Percentiles rank a stretch among this genome's conserved stretches.
phyloP scores from a whole-genome alignment of 352 stramenopile species.

The Globisporangium viniferum region DNA sequence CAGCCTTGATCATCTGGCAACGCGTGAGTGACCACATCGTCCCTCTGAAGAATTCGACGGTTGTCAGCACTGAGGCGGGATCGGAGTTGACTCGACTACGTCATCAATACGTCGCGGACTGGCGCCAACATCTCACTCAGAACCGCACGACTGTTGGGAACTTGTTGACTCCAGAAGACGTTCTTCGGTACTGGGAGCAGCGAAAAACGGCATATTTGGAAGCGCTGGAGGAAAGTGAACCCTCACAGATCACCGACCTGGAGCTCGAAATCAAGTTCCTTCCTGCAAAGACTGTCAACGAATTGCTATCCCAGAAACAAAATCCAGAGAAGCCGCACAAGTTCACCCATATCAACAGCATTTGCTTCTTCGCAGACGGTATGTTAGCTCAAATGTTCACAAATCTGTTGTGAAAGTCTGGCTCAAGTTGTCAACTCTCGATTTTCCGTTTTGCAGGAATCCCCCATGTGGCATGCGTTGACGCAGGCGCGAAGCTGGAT shows the following conservation, averaged over 20 bases:
- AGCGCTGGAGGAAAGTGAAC: not conserved
- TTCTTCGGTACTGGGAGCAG: conserved; percentile 34
- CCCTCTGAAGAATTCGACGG: conserved; percentile 22
- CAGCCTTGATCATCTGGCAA: conserved; percentile 25
- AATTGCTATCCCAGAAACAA: conserved; percentile 27
- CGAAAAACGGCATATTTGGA: conserved; percentile 20
- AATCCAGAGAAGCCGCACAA: conserved; percentile 13
- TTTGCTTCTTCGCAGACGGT: conserved; percentile 77
- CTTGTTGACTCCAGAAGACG: conserved; percentile 27
- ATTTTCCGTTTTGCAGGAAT: conserved; percentile 27
- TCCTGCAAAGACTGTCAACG: conserved; percentile 27
- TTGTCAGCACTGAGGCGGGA: conserved; percentile 21
- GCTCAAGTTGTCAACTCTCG: not conserved
- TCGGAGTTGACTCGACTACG: conserved; percentile 24
- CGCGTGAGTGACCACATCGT: conserved; percentile 22
- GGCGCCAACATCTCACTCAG: conserved; percentile 15
- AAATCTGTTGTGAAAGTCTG: not conserved
- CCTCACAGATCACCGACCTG: not conserved
- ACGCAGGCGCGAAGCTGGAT: conserved; percentile 57
- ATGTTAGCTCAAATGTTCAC: not conserved
- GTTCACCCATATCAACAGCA: conserved; percentile 61
- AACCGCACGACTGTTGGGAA: conserved; percentile 8
- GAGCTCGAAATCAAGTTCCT: conserved; percentile 35
- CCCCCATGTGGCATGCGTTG: conserved; percentile 57
- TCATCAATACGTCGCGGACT: conserved; percentile 32